These are phyloP conservation scores for Barnettozyma siamensis DNA, from an alignment of 805 yeast species.

Conservation along the genomic window DNA sequence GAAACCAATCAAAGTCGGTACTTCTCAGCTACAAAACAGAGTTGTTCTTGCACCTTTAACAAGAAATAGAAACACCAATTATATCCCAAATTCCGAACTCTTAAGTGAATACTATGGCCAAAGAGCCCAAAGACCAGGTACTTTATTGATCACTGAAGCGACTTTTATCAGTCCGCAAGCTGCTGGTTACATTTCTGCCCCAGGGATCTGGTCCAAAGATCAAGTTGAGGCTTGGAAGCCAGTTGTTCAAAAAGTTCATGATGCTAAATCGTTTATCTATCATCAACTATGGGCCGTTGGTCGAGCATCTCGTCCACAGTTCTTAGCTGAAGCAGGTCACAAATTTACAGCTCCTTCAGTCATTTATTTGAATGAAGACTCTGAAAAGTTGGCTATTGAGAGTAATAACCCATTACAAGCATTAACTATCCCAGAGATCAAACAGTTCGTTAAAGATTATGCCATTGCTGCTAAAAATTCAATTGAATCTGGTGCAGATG, in stretches of 20 bases:
- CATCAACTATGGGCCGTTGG: conserved; percentile 51
- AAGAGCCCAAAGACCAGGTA: conserved; percentile 50
- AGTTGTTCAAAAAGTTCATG: conserved; percentile 45
- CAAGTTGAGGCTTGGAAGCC: conserved; percentile 47
- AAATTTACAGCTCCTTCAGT: conserved; percentile 37
- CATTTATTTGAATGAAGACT: conserved; percentile 30
- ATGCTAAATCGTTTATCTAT: conserved; percentile 38
- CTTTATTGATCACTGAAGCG: conserved; percentile 57
- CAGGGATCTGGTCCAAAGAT: conserved; percentile 44
- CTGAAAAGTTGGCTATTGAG: conserved; percentile 29
- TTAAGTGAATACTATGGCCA: conserved; percentile 48
- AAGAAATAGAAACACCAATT: conserved; percentile 30
- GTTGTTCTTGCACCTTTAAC: conserved; percentile 38
- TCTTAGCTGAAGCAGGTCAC: conserved; percentile 31
- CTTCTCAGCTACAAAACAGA: conserved; percentile 3
- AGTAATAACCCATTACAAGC: conserved; percentile 26
- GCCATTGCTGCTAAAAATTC: conserved; percentile 31
- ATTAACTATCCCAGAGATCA: conserved; percentile 30
- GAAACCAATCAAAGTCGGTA: conserved; percentile 6
- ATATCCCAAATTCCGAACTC: conserved; percentile 37
- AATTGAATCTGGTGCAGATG: conserved; percentile 35
- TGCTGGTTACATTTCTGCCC: conserved; percentile 38
- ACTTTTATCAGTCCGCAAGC: conserved; percentile 42
- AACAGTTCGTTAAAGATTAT: conserved; percentile 24
- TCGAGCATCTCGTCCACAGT: conserved; percentile 34